Conservation (phyloP, 2,329 filamentous ascomycete species). For the Fusarium cyanostomum region DNA sequence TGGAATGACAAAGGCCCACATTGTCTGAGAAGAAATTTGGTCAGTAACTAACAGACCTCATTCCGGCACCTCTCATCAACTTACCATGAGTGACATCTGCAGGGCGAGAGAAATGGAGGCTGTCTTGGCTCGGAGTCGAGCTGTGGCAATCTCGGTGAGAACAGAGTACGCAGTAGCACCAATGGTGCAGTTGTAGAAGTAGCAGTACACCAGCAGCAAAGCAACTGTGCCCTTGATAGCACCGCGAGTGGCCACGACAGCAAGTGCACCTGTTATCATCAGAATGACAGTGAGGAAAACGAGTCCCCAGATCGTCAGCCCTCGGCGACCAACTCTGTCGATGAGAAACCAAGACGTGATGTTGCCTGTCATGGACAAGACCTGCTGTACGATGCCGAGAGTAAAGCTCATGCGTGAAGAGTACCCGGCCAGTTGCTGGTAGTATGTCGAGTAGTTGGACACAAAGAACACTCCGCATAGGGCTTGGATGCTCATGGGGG, state of each 20-base stretch:
- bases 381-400: slow-evolving; percentile 29
- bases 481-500: slow-evolving; percentile 30
- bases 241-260: slow-evolving; percentile 15
- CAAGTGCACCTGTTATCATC: slow-evolving; percentile 22
- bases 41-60: background rate
- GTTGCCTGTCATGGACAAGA: slow-evolving; percentile 30
- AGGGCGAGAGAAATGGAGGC: slow-evolving; percentile 28
- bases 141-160: slow-evolving; percentile 29
- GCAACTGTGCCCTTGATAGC: slow-evolving; percentile 30
- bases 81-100: slow-evolving; percentile 29
- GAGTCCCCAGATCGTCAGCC: slow-evolving; percentile 26
- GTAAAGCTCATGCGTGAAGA: slow-evolving; percentile 22
- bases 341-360: slow-evolving; percentile 33
- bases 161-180: slow-evolving; percentile 33
- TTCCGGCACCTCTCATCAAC: background rate
- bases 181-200: slow-evolving; percentile 32
- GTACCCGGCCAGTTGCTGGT: slow-evolving; percentile 34
- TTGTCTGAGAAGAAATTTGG: slow-evolving; percentile 6
- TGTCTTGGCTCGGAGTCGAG: slow-evolving; percentile 31
- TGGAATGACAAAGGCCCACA: slow-evolving; percentile 36
- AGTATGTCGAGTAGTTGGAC: slow-evolving; percentile 29
- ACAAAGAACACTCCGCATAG: slow-evolving; percentile 30
- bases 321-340: slow-evolving; percentile 26
- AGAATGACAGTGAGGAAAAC: slow-evolving; percentile 20
- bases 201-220: slow-evolving; percentile 29